phyloP scores from a whole-genome alignment of 345 rosid genomes.

The Eucalyptus curtisii region DNA sequence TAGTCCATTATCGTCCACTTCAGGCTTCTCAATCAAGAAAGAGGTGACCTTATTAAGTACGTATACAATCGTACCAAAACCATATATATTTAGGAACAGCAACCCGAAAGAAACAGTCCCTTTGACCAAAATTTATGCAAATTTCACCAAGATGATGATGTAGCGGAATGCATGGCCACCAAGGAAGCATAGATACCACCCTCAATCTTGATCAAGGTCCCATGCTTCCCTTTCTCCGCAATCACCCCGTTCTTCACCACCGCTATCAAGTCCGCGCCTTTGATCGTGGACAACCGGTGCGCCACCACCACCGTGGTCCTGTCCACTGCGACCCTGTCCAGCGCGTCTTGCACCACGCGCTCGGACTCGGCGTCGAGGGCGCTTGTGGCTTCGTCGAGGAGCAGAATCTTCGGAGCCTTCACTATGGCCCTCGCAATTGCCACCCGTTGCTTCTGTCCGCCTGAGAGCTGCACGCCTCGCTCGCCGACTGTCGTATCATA shows the following conservation, averaged over 20 bases:
- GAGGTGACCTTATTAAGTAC: background rate
- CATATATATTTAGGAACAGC: background rate
- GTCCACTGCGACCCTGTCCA: slow-evolving; percentile 20
- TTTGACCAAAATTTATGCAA: background rate
- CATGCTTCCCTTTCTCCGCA: slow-evolving; percentile 30
- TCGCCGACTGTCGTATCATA: slow-evolving; percentile 36
- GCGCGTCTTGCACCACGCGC: slow-evolving; percentile 36
- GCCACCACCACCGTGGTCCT: slow-evolving; percentile 47
- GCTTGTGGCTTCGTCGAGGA: slow-evolving; percentile 32
- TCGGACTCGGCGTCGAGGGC: slow-evolving; percentile 40
- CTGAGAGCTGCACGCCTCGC: slow-evolving; percentile 38
- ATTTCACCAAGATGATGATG: background rate
- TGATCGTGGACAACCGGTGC: slow-evolving; percentile 38
- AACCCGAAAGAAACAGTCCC: too few relatives aligned
- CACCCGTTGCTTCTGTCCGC: slow-evolving; percentile 35
- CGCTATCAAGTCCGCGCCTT: slow-evolving; percentile 35
- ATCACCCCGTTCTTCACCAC: slow-evolving; percentile 42
- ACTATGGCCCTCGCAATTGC: slow-evolving; percentile 32
- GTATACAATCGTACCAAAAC: background rate
- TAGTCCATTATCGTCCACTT: background rate
- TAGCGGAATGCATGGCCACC: background rate
- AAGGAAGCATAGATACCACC: background rate
- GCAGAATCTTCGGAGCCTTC: slow-evolving; percentile 26
- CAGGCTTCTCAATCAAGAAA: background rate
- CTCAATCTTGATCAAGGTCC: background rate